Base-by-base conservation (phyloP, 2,329 filamentous ascomycete genomes). In the Rutstroemia sp. region DNA sequence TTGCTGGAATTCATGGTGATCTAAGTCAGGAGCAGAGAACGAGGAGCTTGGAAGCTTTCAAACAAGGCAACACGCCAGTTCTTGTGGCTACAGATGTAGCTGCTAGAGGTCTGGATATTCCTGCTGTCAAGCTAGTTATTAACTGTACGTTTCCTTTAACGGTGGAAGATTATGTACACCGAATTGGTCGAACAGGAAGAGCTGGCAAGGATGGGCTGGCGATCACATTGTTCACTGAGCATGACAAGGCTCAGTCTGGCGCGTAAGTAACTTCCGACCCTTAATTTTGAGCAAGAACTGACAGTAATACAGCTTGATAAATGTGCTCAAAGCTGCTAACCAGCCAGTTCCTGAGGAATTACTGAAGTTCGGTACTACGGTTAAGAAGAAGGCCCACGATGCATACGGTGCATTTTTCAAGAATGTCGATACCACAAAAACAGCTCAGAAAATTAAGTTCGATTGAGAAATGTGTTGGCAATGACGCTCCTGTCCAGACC, bases 351-450 rank as follows among this genome's bases (percentile, higher is more conserved):
- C 94, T 2, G 90, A 96, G 45, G 88, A 90, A 25, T 77, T 99
- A 39, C 78, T 97, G 71, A 96, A 95, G 75, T 99, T 96, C 65
- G 94, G 94, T 67, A 95, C 91, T 21, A 97, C 92, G 0, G 94
- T 99, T 52, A 99, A 97, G 83, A 96, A 95, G 83, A 97, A 97
- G 90, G 82, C 85, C 49, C 94, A 99, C 75, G 88, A 91, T 68
- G 88, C 89, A 49, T 99, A 97, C 70, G 94, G 94, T 57, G 90
- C 91, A 34, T 97, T 97, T 71, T 96, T 88, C 79, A 96, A 94
- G 74, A 90, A 96, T 66, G 85, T 89, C 8, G 88, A 90, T 66
- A 86, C 86, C 71, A 89, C 81, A 71, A 87, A 92, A 74, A 86
- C 88, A 72, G 86, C 89, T 27, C 94, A 87, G 57, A 96, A 96